Conservation (phyloP, 2,329 filamentous ascomycete genomes). For the Colletotrichum somersetense region DNA sequence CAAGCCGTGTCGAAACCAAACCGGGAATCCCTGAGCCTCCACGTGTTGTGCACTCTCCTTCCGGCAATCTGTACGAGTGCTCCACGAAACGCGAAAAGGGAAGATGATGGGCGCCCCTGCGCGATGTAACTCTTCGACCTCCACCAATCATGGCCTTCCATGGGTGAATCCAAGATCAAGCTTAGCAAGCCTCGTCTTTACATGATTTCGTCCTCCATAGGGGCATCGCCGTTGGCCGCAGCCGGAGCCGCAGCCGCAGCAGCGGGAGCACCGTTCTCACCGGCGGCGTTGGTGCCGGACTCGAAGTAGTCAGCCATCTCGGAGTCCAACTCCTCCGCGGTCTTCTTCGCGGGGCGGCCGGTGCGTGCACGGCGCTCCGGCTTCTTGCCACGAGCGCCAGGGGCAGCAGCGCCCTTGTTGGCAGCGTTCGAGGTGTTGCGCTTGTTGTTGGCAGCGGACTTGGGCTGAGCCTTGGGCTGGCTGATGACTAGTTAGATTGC, state of each 20-base stretch:
- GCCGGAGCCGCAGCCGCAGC: constrained; percentile 61
- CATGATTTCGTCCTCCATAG: constrained; percentile 77
- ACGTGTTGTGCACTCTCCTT: constrained; percentile 20
- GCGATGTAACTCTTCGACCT: constrained; percentile 7
- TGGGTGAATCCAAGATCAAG: constrained; percentile 14
- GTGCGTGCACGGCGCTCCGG: constrained; percentile 65
- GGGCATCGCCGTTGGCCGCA: constrained; percentile 64
- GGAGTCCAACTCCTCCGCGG: constrained; percentile 92
- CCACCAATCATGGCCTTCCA: constrained; percentile 10
- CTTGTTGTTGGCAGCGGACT: constrained; percentile 84
- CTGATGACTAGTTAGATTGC: constrained; percentile 49
- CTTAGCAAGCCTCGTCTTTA: constrained; percentile 44
- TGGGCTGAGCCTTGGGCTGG: constrained; percentile 80
- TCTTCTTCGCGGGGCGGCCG: constrained; percentile 83
- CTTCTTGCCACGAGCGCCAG: constrained; percentile 65
- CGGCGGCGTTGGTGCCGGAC: constrained; percentile 56
- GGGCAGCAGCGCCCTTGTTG: constrained; percentile 56
- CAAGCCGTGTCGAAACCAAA: constrained; percentile 36
- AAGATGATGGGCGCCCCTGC: constrained; percentile 23
- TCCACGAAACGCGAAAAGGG: constrained; percentile 31
- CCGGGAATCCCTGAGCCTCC: constrained; percentile 35
- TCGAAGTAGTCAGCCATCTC: constrained; percentile 98
- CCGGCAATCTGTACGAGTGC: constrained; percentile 33
- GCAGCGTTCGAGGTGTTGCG: constrained; percentile 63
- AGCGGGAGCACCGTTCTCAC: constrained; percentile 59